Evolutionary conservation across 208 protist genomes (phyloP).

Genomic region (Endotrypanum monterogeii): DNA sequence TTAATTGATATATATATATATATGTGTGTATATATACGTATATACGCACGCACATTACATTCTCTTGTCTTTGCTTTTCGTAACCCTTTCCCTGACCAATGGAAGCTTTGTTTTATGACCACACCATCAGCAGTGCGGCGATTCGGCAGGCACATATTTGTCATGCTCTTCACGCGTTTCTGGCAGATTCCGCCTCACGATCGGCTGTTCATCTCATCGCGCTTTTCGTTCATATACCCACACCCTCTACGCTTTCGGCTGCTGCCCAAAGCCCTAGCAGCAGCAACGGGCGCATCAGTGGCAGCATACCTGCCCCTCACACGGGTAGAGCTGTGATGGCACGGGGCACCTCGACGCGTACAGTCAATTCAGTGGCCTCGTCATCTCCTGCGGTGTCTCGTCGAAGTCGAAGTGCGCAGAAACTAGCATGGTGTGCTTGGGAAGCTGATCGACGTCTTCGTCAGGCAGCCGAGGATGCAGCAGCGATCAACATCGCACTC

Average conservation of each 20-base stretch:
- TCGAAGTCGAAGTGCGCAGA: conserved; percentile 12
- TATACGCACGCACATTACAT: too few relatives aligned
- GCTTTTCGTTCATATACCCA: conserved; percentile 38
- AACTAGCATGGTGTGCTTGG: conserved; percentile 29
- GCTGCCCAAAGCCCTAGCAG: background rate
- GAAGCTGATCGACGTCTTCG: conserved; percentile 32
- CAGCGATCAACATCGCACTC: conserved; percentile 28
- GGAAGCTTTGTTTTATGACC: conserved; percentile 40
- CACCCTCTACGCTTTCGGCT: conserved; percentile 17
- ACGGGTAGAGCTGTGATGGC: background rate
- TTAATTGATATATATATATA: too few relatives aligned
- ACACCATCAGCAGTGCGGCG: conserved; percentile 9
- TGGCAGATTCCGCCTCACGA: conserved; percentile 22
- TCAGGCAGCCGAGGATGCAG: conserved; percentile 32
- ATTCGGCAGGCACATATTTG: conserved; percentile 25
- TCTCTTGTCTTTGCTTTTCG: background rate
- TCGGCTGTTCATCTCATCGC: conserved; percentile 28
- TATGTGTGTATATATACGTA: too few relatives aligned
- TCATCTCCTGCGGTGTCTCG: background rate
- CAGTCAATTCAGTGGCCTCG: background rate
- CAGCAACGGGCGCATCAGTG: background rate
- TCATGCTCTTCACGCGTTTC: conserved; percentile 35
- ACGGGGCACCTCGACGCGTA: background rate
- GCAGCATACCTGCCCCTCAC: background rate
- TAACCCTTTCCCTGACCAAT: conserved; percentile 2